These are phyloP conservation scores for Graphiopsis chlorocephala DNA, from an alignment of 2,329 filamentous ascomycete species.

Conservation along the genomic window DNA sequence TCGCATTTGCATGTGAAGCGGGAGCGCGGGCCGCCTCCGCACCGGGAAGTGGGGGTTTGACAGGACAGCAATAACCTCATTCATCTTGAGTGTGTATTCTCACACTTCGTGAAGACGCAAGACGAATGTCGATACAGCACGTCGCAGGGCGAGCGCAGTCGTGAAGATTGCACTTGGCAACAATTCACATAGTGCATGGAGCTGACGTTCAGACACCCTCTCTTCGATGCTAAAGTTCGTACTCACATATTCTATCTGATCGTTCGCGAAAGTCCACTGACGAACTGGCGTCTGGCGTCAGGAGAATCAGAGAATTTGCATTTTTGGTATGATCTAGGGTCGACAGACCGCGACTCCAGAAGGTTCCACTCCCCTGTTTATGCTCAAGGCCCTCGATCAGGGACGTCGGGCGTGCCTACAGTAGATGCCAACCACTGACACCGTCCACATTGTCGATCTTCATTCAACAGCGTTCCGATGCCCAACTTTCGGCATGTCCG, in stretches of 20 bases:
- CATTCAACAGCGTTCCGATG: background rate
- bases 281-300: background rate
- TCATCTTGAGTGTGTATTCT: background rate
- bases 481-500: background rate
- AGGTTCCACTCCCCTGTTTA: background rate
- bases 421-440: background rate
- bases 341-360: background rate
- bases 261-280: background rate
- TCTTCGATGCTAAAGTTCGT: background rate
- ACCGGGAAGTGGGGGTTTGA: constrained; percentile 5
- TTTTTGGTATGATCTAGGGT: background rate
- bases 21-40: background rate
- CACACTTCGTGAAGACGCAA: background rate
- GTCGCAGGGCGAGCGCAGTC: background rate
- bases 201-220: background rate
- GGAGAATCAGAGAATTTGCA: background rate
- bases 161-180: background rate
- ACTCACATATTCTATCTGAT: background rate
- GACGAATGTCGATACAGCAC: background rate
- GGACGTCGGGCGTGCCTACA: background rate
- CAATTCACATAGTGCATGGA: background rate
- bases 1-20: constrained; percentile 1
- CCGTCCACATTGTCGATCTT: background rate
- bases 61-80: constrained; percentile 6
- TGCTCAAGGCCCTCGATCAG: background rate